phyloP scores from a whole-genome alignment of 225 moss, liverwort and hornwort species.

The Pseudisothecium myosuroides region DNA sequence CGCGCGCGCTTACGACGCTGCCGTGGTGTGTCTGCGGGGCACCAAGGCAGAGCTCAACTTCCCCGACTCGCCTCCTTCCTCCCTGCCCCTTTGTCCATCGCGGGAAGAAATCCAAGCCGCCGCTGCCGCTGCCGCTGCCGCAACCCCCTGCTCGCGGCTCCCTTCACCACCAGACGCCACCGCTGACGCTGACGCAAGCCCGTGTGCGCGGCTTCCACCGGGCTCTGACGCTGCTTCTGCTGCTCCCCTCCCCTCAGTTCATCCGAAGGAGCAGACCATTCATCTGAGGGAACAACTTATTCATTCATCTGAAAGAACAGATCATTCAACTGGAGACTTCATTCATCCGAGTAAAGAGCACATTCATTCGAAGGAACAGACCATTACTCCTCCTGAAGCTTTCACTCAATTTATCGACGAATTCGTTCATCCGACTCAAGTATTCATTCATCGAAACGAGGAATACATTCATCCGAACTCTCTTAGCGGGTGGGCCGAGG shows the following conservation, averaged over 20 bases:
- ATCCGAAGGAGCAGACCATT: neutral
- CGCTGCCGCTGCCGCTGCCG: conserved; percentile 24
- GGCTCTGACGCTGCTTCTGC: too few species aligned
- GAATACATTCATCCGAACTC: neutral
- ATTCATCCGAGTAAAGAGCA: neutral
- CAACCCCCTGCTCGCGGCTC: neutral
- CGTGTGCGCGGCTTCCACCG: neutral
- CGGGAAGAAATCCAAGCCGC: conserved; percentile 29
- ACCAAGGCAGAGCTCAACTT: conserved; percentile 68
- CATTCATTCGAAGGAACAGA: neutral
- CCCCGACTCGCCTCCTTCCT: conserved; percentile 51
- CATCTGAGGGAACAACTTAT: neutral
- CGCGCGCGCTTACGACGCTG: conserved; percentile 79
- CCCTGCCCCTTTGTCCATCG: conserved; percentile 27
- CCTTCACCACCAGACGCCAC: neutral
- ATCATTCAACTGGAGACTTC: neutral
- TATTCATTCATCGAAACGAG: neutral
- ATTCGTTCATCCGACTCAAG: neutral
- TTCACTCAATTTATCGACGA: neutral
- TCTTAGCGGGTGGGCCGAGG: neutral
- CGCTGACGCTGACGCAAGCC: neutral
- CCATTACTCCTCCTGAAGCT: too few species aligned
- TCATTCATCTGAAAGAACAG: neutral
- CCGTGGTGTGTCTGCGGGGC: conserved; percentile 63
- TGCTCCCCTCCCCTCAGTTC: too few species aligned